Evolutionary conservation across 495 filamentous ascomycete genomes (phyloP).

Genomic region (Stereocaulon alpinum): DNA sequence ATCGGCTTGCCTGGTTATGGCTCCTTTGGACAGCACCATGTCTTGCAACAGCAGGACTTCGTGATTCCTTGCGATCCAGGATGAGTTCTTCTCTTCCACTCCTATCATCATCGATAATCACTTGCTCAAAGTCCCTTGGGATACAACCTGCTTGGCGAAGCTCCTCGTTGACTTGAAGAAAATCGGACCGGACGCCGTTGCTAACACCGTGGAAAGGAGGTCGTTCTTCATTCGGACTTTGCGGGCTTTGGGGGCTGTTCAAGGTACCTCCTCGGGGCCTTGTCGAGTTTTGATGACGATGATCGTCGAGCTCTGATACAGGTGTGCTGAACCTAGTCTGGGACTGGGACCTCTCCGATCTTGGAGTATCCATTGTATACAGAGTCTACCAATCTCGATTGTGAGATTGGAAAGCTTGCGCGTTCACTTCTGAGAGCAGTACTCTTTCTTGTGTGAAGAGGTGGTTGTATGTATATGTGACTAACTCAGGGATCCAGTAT

Average conservation of each 20-base stretch:
- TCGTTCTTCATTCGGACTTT: conserved; percentile 25
- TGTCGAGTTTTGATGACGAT: conserved; percentile 67
- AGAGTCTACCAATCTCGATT: not conserved
- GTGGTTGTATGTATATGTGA: not conserved
- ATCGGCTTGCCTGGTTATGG: conserved; percentile 25
- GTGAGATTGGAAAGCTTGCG: no score
- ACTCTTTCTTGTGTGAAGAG: not conserved
- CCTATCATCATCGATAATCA: conserved; percentile 69
- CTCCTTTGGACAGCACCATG: conserved; percentile 17
- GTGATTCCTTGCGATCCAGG: conserved; percentile 23
- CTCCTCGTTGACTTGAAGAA: conserved; percentile 41
- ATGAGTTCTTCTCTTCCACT: conserved; percentile 33
- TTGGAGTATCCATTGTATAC: conserved; percentile 41
- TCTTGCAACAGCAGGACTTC: conserved; percentile 20
- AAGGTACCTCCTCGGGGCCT: conserved; percentile 50
- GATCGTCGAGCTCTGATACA: conserved; percentile 84
- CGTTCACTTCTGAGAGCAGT: not conserved
- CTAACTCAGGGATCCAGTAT: not conserved
- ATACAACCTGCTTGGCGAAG: conserved; percentile 39
- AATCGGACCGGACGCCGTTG: conserved; percentile 32
- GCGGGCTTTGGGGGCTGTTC: conserved; percentile 28
- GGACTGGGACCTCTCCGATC: conserved; percentile 45
- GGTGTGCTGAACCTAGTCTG: conserved; percentile 63
- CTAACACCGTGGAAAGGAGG: conserved; percentile 18
- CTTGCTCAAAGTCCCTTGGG: conserved; percentile 68